Conservation (phyloP, 345 rosid species). For the Firmiana major region DNA sequence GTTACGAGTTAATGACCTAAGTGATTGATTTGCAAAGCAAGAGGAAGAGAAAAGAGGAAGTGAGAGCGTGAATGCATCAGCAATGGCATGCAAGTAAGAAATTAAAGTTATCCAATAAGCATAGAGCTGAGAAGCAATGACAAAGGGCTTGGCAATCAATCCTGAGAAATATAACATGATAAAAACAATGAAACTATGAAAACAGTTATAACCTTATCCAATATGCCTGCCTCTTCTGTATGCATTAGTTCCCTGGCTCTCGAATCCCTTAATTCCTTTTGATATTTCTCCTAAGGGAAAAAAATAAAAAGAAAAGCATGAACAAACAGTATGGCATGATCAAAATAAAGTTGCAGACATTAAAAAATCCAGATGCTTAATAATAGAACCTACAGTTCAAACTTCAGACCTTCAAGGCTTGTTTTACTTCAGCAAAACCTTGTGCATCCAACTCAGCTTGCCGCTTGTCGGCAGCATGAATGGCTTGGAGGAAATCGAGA, state of each 20-base stretch:
- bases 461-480: constrained; percentile 82
- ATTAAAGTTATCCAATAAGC: not conserved
- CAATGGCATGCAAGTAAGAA: not conserved
- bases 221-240: constrained; percentile 88
- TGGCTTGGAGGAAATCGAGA: constrained; percentile 78
- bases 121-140: constrained; percentile 6
- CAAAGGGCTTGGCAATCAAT: constrained; percentile 9
- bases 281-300: constrained; percentile 67
- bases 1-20: not conserved
- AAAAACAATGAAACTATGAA: constrained; percentile 14
- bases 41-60: not conserved
- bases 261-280: constrained; percentile 79
- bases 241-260: constrained; percentile 93
- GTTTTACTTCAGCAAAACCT: constrained; percentile 66
- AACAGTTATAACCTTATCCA: constrained; percentile 68
- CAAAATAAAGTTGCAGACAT: constrained; percentile 7
- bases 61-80: not conserved
- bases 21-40: not conserved
- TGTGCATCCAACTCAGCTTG: constrained; percentile 87
- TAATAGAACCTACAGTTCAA: constrained; percentile 3
- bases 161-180: not conserved
- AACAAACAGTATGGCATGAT: not conserved
- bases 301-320: not conserved
- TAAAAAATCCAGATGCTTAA: constrained; percentile 10
- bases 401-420: constrained; percentile 60